Conservation (phyloP, 257 asterid genomes). For the Fraxinus cuspidata region DNA sequence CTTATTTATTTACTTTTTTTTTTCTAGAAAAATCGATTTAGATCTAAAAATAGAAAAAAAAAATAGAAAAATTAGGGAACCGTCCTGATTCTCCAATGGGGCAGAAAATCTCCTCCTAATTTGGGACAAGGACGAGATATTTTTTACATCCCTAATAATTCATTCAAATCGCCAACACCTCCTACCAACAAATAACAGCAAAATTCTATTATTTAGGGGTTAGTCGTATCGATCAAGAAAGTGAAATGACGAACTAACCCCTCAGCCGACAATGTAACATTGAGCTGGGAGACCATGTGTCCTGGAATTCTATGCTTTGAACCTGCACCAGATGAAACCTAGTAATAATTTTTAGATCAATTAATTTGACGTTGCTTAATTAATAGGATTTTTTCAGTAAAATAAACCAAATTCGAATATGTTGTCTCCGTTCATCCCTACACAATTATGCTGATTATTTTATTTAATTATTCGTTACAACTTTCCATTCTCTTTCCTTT, state of each 20-base stretch:
- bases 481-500: neutral
- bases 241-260: slow-evolving; percentile 26
- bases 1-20: too few relatives aligned
- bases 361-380: slow-evolving; percentile 23
- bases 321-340: slow-evolving; percentile 32
- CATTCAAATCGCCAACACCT: too few relatives aligned
- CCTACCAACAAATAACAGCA: too few relatives aligned
- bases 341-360: neutral
- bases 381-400: neutral
- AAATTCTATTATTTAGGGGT: neutral
- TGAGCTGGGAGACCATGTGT: slow-evolving; percentile 27
- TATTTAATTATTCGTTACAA: neutral
- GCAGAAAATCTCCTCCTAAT: too few relatives aligned
- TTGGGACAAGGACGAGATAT: too few relatives aligned
- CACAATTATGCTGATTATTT: slow-evolving; percentile 16
- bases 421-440: slow-evolving; percentile 15
- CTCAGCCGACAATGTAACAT: slow-evolving; percentile 24
- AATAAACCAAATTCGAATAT: neutral
- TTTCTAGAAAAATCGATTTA: too few relatives aligned
- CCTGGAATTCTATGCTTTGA: slow-evolving; percentile 20
- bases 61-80: too few relatives aligned
- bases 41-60: too few relatives aligned
- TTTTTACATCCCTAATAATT: too few relatives aligned
- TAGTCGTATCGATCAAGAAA: too few relatives aligned
- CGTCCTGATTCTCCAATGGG: too few relatives aligned